Evolutionary conservation across 176 grass and related monocot species (phyloP).

Genomic region (Rhipidocladum racemiflorum): DNA sequence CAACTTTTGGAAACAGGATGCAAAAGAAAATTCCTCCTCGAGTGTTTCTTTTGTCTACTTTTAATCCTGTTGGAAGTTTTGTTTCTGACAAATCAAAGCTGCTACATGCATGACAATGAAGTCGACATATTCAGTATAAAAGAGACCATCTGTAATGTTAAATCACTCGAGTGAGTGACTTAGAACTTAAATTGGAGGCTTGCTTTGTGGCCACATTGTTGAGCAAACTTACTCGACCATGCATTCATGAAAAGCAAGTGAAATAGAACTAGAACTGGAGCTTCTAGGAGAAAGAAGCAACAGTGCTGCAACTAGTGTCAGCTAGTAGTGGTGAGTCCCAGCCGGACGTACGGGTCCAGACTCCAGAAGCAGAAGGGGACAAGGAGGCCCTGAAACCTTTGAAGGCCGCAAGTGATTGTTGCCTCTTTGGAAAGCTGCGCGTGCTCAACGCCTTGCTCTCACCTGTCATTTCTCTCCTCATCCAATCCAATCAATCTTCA

Average conservation of each 20-base stretch:
- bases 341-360: not conserved
- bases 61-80: not conserved
- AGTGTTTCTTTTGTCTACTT: not conserved
- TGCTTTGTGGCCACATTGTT: not conserved
- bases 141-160: not conserved
- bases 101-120: not conserved
- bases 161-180: not conserved
- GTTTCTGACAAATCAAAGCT: not conserved
- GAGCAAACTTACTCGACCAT: not conserved
- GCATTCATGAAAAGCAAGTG: not conserved
- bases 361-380: slow-evolving; percentile 23
- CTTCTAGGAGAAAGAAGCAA: not conserved
- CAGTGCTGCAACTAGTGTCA: slow-evolving; percentile 8
- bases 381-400: slow-evolving; percentile 36
- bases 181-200: not conserved
- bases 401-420: slow-evolving; percentile 36
- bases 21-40: not conserved
- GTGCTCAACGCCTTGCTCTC: not conserved
- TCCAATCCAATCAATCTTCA: slow-evolving; percentile 9
- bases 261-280: slow-evolving; percentile 8
- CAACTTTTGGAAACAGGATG: slow-evolving; percentile 12
- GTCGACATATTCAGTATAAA: not conserved
- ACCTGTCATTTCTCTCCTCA: slow-evolving; percentile 4
- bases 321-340: not conserved
- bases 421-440: slow-evolving; percentile 36